These are phyloP conservation scores for Eucalyptus sideroxylon DNA, from an alignment of 345 rosid species.

Conservation along the genomic window DNA sequence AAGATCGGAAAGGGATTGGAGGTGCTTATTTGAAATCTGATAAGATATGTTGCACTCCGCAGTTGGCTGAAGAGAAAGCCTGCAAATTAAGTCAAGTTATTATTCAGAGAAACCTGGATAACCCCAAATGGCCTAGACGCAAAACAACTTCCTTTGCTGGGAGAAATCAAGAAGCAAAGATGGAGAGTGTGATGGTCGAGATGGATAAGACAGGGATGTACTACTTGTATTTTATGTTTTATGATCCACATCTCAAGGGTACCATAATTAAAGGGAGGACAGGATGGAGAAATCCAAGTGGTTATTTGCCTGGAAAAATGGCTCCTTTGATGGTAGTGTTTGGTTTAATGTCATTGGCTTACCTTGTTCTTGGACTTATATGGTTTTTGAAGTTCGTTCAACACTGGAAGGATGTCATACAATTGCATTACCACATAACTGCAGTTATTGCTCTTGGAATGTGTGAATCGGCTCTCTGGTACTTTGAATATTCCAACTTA, in stretches of 20 bases:
- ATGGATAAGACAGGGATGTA: constrained; percentile 79
- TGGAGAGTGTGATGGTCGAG: constrained; percentile 35
- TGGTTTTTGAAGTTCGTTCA: constrained; percentile 85
- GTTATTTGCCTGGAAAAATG: constrained; percentile 89
- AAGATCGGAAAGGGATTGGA: constrained; percentile 4
- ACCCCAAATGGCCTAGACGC: constrained; percentile 61
- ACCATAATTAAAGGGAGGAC: constrained; percentile 72
- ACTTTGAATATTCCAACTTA: constrained; percentile 5
- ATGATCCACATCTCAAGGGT: constrained; percentile 50
- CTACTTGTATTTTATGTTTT: constrained; percentile 78
- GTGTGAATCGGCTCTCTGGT: constrained; percentile 87
- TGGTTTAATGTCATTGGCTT: constrained; percentile 83
- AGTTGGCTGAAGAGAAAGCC: constrained; percentile 30
- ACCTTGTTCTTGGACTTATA: constrained; percentile 65
- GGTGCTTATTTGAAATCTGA: constrained; percentile 28
- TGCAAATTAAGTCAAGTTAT: constrained; percentile 81
- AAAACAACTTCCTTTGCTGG: constrained; percentile 53
- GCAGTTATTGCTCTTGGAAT: constrained; percentile 90
- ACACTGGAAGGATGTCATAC: constrained; percentile 74
- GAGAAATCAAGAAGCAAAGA: constrained; percentile 24
- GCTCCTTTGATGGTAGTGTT: constrained; percentile 64
- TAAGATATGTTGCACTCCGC: constrained; percentile 46
- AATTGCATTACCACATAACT: constrained; percentile 82
- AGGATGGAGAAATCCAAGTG: constrained; percentile 70
- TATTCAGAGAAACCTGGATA: constrained; percentile 36